Percentiles rank a stretch among this genome's conserved stretches.
Evolutionary conservation across 1,139 yeast species (phyloP).

Genomic region (Yamadazyma dushanensis): DNA sequence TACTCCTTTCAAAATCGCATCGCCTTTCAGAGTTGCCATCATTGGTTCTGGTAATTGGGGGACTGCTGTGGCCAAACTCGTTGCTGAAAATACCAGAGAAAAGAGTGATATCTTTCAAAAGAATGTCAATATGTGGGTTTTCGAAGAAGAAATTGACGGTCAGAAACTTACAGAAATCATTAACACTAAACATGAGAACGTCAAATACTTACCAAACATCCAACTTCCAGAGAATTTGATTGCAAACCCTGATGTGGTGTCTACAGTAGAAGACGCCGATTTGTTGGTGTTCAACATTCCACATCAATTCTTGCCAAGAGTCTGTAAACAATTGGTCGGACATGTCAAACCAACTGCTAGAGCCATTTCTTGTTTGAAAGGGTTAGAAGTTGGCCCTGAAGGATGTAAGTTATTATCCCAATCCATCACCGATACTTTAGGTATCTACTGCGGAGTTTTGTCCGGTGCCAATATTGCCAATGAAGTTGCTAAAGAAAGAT

Average conservation of each 20-base stretch:
- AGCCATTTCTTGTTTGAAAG: slow-evolving; percentile 50
- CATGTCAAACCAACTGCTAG: slow-evolving; percentile 38
- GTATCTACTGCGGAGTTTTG: slow-evolving; percentile 46
- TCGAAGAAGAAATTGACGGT: slow-evolving; percentile 74
- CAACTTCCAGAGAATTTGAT: slow-evolving; percentile 74
- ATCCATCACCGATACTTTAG: slow-evolving; percentile 44
- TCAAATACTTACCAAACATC: slow-evolving; percentile 81
- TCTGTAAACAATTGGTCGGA: slow-evolving; percentile 40
- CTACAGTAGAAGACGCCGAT: slow-evolving; percentile 64
- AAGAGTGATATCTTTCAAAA: slow-evolving; percentile 66
- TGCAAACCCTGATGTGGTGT: slow-evolving; percentile 80
- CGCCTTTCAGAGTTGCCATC: slow-evolving; percentile 57
- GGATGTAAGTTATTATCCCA: slow-evolving; percentile 48
- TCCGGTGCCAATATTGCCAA: slow-evolving; percentile 52
- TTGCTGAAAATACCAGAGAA: slow-evolving; percentile 78
- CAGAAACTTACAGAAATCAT: slow-evolving; percentile 80
- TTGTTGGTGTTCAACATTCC: slow-evolving; percentile 49
- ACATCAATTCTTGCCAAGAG: slow-evolving; percentile 46
- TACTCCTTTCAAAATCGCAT: slow-evolving; percentile 32
- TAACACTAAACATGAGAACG: slow-evolving; percentile 84
- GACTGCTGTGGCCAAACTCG: slow-evolving; percentile 90
- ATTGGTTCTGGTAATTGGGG: slow-evolving; percentile 92
- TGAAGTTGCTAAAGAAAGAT: slow-evolving; percentile 47
- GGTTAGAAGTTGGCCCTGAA: slow-evolving; percentile 45
- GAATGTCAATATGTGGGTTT: slow-evolving; percentile 92